Conservation (phyloP, 108 stramenopile species). For the Poteriospumella lacustris region DNA sequence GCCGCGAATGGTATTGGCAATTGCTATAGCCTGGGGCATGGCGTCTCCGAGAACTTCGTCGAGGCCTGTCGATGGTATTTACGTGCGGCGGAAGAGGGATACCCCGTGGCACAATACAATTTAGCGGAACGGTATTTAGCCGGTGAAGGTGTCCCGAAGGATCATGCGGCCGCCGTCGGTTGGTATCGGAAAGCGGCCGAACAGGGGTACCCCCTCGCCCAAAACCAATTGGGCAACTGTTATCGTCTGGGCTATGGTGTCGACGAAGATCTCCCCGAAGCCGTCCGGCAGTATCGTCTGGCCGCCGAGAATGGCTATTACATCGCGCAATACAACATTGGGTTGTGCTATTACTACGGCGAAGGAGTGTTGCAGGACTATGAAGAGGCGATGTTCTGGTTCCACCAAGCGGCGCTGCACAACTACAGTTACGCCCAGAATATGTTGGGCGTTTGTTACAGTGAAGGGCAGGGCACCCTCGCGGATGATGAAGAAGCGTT, state of each 20-base stretch:
- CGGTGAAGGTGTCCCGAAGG: neutral
- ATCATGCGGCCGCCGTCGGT: neutral
- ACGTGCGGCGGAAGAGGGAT: neutral
- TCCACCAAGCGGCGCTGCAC: neutral
- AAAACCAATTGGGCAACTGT: neutral
- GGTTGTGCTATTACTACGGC: conserved; percentile 4
- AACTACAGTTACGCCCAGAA: neutral
- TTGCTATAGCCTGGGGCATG: neutral
- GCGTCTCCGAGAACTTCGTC: neutral
- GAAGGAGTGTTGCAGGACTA: neutral
- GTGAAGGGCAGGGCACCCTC: neutral
- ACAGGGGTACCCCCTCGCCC: neutral
- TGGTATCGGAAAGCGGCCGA: neutral
- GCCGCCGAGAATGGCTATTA: neutral
- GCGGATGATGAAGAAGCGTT: neutral
- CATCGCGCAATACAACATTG: conserved; percentile 5
- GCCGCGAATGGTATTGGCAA: neutral
- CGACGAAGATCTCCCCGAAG: neutral
- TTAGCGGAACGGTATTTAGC: neutral
- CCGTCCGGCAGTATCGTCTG: neutral
- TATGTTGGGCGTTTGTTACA: neutral
- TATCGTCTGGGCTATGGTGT: neutral
- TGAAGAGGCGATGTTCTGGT: neutral
- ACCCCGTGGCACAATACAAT: conserved; percentile 15
- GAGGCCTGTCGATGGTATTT: neutral